These are phyloP conservation scores for Daedaleopsis sinensis DNA, from an alignment of 768 basidiomycete species.

Conservation along the genomic window DNA sequence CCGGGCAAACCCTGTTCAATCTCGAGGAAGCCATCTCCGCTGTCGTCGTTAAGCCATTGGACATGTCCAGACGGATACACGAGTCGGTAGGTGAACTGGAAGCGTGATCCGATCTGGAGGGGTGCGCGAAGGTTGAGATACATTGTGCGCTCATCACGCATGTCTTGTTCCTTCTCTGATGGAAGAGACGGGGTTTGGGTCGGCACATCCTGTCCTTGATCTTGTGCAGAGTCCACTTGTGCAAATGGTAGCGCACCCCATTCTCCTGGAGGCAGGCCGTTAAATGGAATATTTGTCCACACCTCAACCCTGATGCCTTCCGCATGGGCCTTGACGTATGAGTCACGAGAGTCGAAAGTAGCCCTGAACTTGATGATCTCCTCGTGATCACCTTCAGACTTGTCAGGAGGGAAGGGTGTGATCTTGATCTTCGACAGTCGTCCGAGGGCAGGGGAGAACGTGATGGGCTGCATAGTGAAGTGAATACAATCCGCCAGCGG, in stretches of 20 bases:
- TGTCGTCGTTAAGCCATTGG: conserved; percentile 30
- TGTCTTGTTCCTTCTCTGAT: background rate
- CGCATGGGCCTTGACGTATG: conserved; percentile 21
- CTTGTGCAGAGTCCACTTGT: conserved; percentile 1
- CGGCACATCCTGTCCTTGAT: background rate
- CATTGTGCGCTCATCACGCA: conserved; percentile 7
- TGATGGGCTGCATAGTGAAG: conserved; percentile 17
- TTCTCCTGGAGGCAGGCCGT: conserved; percentile 23
- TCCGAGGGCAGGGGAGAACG: conserved; percentile 29
- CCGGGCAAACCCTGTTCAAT: conserved; percentile 23
- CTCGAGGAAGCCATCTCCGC: conserved; percentile 26
- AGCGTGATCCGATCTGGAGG: conserved; percentile 13
- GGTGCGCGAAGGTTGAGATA: conserved; percentile 21
- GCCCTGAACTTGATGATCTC: conserved; percentile 28
- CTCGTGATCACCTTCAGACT: background rate
- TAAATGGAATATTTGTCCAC: conserved; percentile 33
- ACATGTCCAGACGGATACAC: conserved; percentile 27
- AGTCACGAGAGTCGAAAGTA: conserved; percentile 25
- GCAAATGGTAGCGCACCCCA: conserved; percentile 30
- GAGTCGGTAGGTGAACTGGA: conserved; percentile 33
- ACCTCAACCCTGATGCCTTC: conserved; percentile 31
- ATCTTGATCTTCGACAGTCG: conserved; percentile 15
- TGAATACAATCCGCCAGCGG: conserved; percentile 13
- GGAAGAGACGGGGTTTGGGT: conserved; percentile 9
- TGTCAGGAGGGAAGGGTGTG: conserved; percentile 8